Evolutionary conservation across 768 basidiomycete genomes (phyloP).

Genomic region (Tubosaeta sp.): DNA sequence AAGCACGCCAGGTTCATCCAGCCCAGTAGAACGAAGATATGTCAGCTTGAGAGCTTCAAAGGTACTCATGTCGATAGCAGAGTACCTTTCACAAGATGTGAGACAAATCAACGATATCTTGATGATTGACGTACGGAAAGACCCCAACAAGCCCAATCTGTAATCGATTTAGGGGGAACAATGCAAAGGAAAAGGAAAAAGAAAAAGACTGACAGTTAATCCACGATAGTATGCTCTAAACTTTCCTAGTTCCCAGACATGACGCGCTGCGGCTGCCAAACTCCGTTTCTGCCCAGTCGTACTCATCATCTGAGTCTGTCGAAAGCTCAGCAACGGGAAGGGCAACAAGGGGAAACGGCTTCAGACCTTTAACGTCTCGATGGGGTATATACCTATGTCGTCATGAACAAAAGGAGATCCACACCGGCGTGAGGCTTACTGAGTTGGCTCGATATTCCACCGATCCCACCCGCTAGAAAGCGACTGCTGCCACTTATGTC

Average conservation of each 20-base stretch:
- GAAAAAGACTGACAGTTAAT: conserved; percentile 61
- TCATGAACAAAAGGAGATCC: conserved; percentile 14
- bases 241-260: conserved; percentile 77
- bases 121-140: conserved; percentile 67
- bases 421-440: conserved; percentile 45
- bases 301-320: conserved; percentile 94
- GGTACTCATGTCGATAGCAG: conserved; percentile 96
- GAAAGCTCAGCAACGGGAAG: conserved; percentile 3
- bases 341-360: neutral
- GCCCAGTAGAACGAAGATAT: conserved; percentile 80
- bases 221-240: conserved; percentile 88
- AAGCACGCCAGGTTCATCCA: conserved; percentile 85
- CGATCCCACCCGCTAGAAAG: conserved; percentile 93
- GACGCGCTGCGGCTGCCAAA: conserved; percentile 58
- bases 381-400: conserved; percentile 82
- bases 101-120: neutral
- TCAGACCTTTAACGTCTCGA: conserved; percentile 88
- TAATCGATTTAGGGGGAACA: conserved; percentile 11
- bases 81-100: conserved; percentile 47
- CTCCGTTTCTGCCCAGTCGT: conserved; percentile 60
- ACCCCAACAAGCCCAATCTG: conserved; percentile 95
- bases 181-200: conserved; percentile 6
- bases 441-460: conserved; percentile 90
- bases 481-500: conserved; percentile 90
- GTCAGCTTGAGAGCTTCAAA: conserved; percentile 94